These are phyloP conservation scores for Aspergillus sp. DNA, from an alignment of 2,329 filamentous ascomycete species.

Conservation along the genomic window DNA sequence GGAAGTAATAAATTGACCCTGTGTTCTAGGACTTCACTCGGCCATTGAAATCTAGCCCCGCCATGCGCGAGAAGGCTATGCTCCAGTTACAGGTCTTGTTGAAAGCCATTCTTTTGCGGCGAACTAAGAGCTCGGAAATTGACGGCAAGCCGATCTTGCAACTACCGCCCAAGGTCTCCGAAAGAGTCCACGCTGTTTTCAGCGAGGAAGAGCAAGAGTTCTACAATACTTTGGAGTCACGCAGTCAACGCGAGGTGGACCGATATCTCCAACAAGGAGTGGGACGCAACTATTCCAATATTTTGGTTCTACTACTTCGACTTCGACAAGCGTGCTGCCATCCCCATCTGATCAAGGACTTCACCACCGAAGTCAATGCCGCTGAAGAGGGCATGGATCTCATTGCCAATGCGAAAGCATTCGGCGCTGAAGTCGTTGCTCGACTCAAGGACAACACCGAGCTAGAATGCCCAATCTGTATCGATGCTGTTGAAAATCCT, in stretches of 20 bases:
- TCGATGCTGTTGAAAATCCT: slow-evolving; percentile 73
- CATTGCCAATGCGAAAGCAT: slow-evolving; percentile 61
- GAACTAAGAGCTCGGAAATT: slow-evolving; percentile 76
- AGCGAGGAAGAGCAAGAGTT: slow-evolving; percentile 64
- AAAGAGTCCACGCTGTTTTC: slow-evolving; percentile 65
- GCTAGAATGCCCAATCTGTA: slow-evolving; percentile 82
- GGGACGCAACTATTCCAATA: slow-evolving; percentile 72
- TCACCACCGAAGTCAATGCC: slow-evolving; percentile 54
- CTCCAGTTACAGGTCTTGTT: slow-evolving; percentile 71
- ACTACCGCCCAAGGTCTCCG: slow-evolving; percentile 66
- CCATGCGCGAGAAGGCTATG: slow-evolving; percentile 58
- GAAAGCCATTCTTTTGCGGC: slow-evolving; percentile 77
- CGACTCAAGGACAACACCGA: slow-evolving; percentile 63
- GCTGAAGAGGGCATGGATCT: slow-evolving; percentile 58
- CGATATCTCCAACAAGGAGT: slow-evolving; percentile 70
- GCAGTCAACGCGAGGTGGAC: slow-evolving; percentile 71
- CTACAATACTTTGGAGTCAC: slow-evolving; percentile 67
- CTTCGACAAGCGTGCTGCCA: slow-evolving; percentile 82
- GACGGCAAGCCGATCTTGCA: slow-evolving; percentile 75
- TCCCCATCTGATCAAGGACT: slow-evolving; percentile 69
- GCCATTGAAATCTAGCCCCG: slow-evolving; percentile 50
- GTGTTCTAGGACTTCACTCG: slow-evolving; percentile 51
- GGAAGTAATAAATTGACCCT: background rate
- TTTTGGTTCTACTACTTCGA: slow-evolving; percentile 76
- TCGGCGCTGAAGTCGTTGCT: slow-evolving; percentile 63